Percentiles rank a stretch among this genome's conserved stretches.
Evolutionary conservation across 2,329 filamentous ascomycete species (phyloP).

Genomic region (Xylariaceae sp.): DNA sequence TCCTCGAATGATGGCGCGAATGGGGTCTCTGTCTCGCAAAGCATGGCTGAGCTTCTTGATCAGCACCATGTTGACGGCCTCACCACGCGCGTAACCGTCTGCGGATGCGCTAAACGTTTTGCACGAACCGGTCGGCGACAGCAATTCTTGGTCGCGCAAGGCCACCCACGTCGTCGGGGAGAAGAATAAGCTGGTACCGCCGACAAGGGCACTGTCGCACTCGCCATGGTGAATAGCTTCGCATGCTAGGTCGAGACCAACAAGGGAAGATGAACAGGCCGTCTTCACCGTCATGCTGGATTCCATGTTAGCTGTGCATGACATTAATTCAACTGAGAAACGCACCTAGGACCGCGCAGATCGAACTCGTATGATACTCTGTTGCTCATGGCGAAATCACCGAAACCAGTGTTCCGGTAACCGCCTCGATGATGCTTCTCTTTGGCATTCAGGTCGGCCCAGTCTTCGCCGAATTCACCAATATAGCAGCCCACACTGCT

Average conservation of each 20-base stretch:
- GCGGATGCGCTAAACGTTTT: constrained; percentile 36
- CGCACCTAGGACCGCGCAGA: constrained; percentile 22
- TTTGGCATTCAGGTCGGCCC: constrained; percentile 9
- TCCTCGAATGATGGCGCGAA: constrained; percentile 28
- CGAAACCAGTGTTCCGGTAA: neutral
- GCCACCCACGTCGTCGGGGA: constrained; percentile 4
- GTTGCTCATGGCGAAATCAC: constrained; percentile 24
- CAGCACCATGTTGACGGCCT: constrained; percentile 37
- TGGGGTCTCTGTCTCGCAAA: constrained; percentile 23
- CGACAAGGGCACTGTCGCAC: constrained; percentile 30
- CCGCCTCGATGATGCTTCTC: neutral
- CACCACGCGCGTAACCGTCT: constrained; percentile 42
- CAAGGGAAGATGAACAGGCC: constrained; percentile 34
- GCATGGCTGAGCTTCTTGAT: constrained; percentile 41
- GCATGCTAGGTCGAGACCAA: constrained; percentile 33
- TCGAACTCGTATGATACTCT: constrained; percentile 26
- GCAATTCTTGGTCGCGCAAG: constrained; percentile 14
- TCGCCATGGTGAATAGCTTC: constrained; percentile 27
- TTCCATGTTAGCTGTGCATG: neutral
- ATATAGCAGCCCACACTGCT: constrained; percentile 32
- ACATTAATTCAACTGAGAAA: neutral
- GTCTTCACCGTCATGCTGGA: constrained; percentile 21
- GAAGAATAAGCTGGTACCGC: constrained; percentile 29
- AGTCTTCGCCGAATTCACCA: constrained; percentile 33
- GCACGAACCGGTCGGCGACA: constrained; percentile 25